Conservation (phyloP, 73 alveolate species). For the Tetrahymena elliotti region DNA sequence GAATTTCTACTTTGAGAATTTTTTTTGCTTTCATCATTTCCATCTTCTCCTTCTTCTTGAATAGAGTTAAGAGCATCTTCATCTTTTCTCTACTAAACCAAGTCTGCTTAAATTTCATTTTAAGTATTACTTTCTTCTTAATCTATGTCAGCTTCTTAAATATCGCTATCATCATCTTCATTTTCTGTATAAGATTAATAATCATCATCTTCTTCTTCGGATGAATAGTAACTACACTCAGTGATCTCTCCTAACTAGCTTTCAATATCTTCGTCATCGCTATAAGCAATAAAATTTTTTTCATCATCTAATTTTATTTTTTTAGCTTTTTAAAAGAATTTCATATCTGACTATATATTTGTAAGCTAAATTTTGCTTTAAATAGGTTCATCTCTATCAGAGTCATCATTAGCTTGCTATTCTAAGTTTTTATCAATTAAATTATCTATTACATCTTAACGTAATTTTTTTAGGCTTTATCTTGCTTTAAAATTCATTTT, state of each 20-base stretch:
- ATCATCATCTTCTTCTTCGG: neutral
- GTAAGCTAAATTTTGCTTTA: neutral
- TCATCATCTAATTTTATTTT: neutral
- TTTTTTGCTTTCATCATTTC: neutral
- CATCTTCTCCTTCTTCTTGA: neutral
- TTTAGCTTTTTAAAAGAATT: neutral
- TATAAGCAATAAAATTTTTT: neutral
- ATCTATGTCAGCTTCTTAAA: neutral
- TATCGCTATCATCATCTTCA: neutral
- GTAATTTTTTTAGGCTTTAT: neutral
- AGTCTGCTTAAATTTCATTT: neutral
- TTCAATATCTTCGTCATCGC: neutral
- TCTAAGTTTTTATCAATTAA: neutral
- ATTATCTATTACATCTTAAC: neutral
- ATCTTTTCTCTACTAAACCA: neutral
- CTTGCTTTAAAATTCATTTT: neutral
- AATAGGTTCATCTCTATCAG: neutral
- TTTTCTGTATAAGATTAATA: neutral
- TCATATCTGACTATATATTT: neutral
- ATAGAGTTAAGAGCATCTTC: neutral
- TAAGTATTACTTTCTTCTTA: neutral
- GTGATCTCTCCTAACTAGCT: neutral
- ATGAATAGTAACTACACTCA: neutral
- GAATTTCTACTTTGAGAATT: neutral
- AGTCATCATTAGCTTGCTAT: neutral